Evolutionary conservation across 2,329 filamentous ascomycete species (phyloP), one percentile per base, ranked within the genome.

Genomic region (Fusarium haematococcum): DNA sequence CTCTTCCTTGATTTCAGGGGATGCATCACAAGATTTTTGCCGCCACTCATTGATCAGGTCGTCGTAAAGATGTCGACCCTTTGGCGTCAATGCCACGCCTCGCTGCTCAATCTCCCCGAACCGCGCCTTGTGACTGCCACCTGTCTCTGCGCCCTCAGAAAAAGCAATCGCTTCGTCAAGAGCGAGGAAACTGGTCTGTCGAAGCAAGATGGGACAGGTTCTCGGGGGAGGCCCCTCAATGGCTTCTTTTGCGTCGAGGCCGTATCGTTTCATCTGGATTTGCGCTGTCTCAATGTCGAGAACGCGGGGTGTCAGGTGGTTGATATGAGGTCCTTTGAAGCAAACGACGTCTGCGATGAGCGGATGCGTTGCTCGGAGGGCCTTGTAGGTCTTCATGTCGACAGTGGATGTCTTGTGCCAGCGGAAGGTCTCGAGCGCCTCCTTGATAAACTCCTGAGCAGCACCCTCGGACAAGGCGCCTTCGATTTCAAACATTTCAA

Each of bases 81-180:
- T 79, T 1, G 74, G 78, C 1, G 87, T 88, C 13, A 88, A 77
- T 0, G 87, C 86, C 4, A 83, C 84, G 0, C 87, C 87, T 5
- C 87, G 81, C 74, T 88, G 83, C 73, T 89, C 86, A 18, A 88
- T 84, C 76, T 89, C 87, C 0, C 87, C 87, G 48, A 88, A 88
- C 0, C 87, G 80, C 0, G 87, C 86, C 11, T 81, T 86, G 75
- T 75, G n/a, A 61, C 68, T 35, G 1, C 66, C 66, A 6, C 52
- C 52, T 18, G 18, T 33, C 50, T 63, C 60, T 48, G 43, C 50
- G 1, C 52, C 66, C 39, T 59, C 61, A 0, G 52, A 59, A 67
- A 88, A 88, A 5, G 77, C 75, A 5, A 88, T 83, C 0, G 78
- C 78, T 69, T 88, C 87, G 58, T 87, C 83, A 0, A 88, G 74